Percentiles rank a stretch among this genome's conserved stretches.
Conservation (phyloP, 257 asterid genomes). For the Schizonepeta tenuifolia region DNA sequence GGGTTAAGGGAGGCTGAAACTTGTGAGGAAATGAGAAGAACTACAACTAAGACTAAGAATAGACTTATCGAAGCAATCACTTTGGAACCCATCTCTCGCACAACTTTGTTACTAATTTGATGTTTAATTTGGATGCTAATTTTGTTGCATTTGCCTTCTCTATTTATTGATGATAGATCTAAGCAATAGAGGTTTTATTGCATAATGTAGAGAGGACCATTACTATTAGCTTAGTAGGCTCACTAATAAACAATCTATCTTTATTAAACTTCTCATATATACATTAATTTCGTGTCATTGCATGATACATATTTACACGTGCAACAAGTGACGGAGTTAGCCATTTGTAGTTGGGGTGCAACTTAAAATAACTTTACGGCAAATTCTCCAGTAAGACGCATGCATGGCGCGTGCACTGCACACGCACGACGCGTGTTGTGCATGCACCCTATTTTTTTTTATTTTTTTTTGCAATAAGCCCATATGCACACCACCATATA, state of each 20-base stretch:
- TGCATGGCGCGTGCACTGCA: no score
- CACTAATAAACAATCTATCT: background rate
- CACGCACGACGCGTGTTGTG: no score
- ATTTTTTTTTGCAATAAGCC: no score
- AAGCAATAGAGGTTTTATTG: background rate
- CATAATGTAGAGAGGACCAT: background rate
- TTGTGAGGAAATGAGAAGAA: conserved; percentile 1
- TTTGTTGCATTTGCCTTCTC: background rate
- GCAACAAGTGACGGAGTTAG: no score
- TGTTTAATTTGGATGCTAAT: background rate
- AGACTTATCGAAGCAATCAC: background rate
- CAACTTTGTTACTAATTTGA: background rate
- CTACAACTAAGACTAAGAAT: background rate
- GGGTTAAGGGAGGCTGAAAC: background rate
- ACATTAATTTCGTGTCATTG: background rate
- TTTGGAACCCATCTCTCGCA: background rate
- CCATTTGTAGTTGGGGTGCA: no score
- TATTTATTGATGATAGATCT: conserved; percentile 11
- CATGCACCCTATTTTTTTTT: no score
- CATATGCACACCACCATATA: no score
- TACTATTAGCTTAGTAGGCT: background rate
- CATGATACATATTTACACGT: no score
- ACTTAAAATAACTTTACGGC: no score
- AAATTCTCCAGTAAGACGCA: no score
- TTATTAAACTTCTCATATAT: no score